Conservation (phyloP, 1,284 basidiomycete genomes). For the Rhodotorula sp. region DNA sequence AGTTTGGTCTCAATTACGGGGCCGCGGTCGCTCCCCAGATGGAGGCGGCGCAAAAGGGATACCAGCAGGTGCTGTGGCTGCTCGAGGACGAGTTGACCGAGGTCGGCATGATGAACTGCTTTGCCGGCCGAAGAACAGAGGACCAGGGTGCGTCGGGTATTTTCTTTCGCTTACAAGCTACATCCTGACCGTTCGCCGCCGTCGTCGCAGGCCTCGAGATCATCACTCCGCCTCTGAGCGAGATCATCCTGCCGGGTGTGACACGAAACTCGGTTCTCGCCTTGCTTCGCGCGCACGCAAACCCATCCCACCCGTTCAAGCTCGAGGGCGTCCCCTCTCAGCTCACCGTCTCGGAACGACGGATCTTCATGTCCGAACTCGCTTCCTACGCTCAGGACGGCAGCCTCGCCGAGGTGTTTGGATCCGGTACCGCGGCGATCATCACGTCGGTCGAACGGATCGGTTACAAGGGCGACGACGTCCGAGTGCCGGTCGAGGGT, state of each 20-base stretch:
- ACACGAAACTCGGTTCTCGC: constrained; percentile 87
- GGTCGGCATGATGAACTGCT: constrained; percentile 94
- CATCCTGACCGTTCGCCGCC: background rate
- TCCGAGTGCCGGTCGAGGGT: constrained; percentile 72
- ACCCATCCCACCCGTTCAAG: constrained; percentile 56
- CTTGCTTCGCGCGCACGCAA: constrained; percentile 73
- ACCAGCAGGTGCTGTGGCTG: constrained; percentile 94
- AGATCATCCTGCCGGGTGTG: constrained; percentile 94
- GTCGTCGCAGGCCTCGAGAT: constrained; percentile 63
- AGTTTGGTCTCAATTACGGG: constrained; percentile 72
- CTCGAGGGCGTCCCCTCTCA: constrained; percentile 66
- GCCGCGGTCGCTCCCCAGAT: constrained; percentile 73
- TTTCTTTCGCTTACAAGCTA: background rate
- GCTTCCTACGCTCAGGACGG: constrained; percentile 69
- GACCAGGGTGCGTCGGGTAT: constrained; percentile 62
- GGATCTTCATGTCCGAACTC: constrained; percentile 86
- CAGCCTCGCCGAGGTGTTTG: constrained; percentile 85
- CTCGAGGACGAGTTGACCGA: constrained; percentile 82
- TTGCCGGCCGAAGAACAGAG: constrained; percentile 74
- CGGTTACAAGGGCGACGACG: constrained; percentile 74
- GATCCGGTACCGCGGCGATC: constrained; percentile 83
- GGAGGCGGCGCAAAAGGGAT: constrained; percentile 77
- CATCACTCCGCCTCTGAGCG: constrained; percentile 87
- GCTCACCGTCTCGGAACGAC: constrained; percentile 75
- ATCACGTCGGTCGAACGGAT: constrained; percentile 43